Conservation (phyloP, 2,329 filamentous ascomycete genomes). For the Neonectria sp. region DNA sequence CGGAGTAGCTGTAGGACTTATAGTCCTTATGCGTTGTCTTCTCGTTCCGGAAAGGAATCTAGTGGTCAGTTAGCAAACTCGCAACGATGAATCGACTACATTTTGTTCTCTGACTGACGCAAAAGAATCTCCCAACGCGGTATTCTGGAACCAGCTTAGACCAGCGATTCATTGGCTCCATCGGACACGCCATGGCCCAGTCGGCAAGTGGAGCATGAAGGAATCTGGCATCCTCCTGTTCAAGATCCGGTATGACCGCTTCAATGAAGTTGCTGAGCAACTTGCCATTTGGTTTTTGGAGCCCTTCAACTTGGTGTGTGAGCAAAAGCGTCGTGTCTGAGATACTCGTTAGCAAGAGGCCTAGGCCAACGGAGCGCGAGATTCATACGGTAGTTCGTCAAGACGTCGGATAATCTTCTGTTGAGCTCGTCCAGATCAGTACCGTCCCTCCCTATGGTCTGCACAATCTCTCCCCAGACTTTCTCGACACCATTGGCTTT, state of each 20-base stretch:
- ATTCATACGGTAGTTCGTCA: neutral
- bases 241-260: neutral
- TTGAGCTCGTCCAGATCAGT: neutral
- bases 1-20: neutral
- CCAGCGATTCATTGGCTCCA: neutral
- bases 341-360: neutral
- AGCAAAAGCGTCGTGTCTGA: neutral
- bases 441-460: neutral
- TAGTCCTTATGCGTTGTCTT: neutral
- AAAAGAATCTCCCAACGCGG: neutral
- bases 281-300: slow-evolving; percentile 4
- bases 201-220: slow-evolving; percentile 5
- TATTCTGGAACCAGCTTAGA: neutral
- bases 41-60: neutral
- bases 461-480: neutral
- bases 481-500: neutral
- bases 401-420: neutral
- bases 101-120: neutral
- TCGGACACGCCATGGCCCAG: neutral
- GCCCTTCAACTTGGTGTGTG: neutral
- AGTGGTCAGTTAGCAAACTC: neutral
- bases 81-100: neutral
- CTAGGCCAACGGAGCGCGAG: neutral
- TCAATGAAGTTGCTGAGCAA: neutral
- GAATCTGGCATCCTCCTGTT: slow-evolving; percentile 4